Percentiles rank a stretch among this genome's conserved stretches.
phyloP scores from a whole-genome alignment of 208 protist species.

The Lotmaria passim region DNA sequence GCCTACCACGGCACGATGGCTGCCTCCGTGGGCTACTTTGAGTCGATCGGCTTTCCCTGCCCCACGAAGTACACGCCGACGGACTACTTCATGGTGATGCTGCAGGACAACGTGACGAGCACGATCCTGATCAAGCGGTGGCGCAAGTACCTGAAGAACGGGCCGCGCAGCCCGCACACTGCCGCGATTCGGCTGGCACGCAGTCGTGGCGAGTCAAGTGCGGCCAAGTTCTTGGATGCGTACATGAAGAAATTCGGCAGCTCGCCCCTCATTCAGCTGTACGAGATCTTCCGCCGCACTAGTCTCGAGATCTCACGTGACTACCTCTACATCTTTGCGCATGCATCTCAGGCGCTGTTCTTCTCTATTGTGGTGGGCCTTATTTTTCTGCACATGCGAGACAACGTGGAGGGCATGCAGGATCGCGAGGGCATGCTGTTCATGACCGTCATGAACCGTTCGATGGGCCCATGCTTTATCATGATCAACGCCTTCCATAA shows the following conservation, averaged over 20 bases:
- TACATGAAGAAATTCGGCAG: conserved; percentile 59
- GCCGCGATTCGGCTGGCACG: conserved; percentile 47
- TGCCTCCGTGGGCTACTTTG: conserved; percentile 81
- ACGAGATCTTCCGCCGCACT: conserved; percentile 54
- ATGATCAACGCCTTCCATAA: conserved; percentile 60
- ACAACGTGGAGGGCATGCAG: conserved; percentile 56
- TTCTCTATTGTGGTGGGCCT: conserved; percentile 71
- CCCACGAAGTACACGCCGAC: conserved; percentile 80
- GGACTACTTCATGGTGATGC: conserved; percentile 89
- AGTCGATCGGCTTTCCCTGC: conserved; percentile 71
- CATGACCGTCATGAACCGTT: conserved; percentile 64
- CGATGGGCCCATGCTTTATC: conserved; percentile 55
- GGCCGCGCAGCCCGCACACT: conserved; percentile 54
- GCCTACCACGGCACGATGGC: conserved; percentile 85
- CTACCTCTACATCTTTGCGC: conserved; percentile 49
- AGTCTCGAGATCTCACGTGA: conserved; percentile 48
- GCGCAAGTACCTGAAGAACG: conserved; percentile 62
- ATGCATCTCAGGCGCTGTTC: conserved; percentile 56
- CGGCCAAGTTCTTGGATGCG: conserved; percentile 48
- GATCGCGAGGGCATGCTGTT: conserved; percentile 75
- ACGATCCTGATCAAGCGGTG: conserved; percentile 73
- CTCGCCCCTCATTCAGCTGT: conserved; percentile 55
- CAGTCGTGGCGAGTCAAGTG: conserved; percentile 40
- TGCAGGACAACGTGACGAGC: conserved; percentile 64
- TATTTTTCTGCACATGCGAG: conserved; percentile 70